Percentiles rank a stretch among this genome's conserved stretches.
Conservation (phyloP, 2,329 filamentous ascomycete genomes). For the Penicillium sp. region DNA sequence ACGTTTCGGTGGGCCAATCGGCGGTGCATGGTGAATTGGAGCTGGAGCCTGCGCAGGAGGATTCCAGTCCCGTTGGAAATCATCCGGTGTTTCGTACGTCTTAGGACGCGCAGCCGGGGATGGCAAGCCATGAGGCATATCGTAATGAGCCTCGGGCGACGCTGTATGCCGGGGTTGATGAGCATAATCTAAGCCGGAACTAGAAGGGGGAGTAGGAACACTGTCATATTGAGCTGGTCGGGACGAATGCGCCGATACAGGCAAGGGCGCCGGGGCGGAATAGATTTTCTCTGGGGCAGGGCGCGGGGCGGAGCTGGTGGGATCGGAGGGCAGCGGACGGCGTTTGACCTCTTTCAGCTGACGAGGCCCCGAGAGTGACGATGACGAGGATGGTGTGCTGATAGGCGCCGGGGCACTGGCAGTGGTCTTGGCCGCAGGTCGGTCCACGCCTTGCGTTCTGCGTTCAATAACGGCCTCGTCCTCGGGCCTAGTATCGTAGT, state of each 20-base stretch:
- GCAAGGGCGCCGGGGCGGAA: conserved; percentile 38
- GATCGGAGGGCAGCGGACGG: conserved; percentile 81
- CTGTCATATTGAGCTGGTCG: conserved; percentile 35
- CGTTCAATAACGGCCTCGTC: conserved; percentile 69
- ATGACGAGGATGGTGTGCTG: conserved; percentile 23
- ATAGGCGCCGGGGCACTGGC: conserved; percentile 16
- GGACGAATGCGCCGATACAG: conserved; percentile 35
- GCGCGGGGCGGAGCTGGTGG: conserved; percentile 57
- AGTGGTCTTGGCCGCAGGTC: conserved; percentile 36
- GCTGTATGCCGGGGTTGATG: conserved; percentile 78
- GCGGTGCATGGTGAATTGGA: conserved; percentile 24
- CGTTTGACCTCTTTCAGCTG: conserved; percentile 73
- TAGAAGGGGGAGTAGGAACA: conserved; percentile 43
- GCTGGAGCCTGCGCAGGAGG: conserved; percentile 11
- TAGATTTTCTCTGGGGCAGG: conserved; percentile 46
- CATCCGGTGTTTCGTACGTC: conserved; percentile 38
- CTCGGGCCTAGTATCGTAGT: conserved; percentile 88
- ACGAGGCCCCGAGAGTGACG: conserved; percentile 51
- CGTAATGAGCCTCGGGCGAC: conserved; percentile 51
- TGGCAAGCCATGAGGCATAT: conserved; percentile 46
- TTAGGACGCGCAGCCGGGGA: conserved; percentile 31
- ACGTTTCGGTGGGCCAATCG: conserved; percentile 20
- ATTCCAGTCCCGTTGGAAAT: conserved; percentile 35
- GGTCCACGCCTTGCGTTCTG: conserved; percentile 51
- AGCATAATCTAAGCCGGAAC: conserved; percentile 69